Evolutionary conservation across 1,284 basidiomycete species (phyloP), one percentile per base, ranked within the genome.

Genomic region (Mycena citricolor): DNA sequence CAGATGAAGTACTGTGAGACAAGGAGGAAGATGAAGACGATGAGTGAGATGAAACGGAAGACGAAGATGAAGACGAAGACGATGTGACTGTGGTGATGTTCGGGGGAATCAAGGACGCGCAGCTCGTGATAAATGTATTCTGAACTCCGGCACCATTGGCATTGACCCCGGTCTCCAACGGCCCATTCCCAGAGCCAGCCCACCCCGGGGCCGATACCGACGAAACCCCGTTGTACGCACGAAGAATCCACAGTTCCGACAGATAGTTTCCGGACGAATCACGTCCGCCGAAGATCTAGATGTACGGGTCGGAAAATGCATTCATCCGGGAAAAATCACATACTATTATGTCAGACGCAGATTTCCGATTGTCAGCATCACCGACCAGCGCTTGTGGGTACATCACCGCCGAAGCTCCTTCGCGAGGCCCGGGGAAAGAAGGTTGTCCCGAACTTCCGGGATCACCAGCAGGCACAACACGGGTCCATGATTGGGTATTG

Each of bases 281-380:
- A 54, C 76, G 73, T 20, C 87, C 87, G 33, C 87, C 87, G 55
- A 86, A 90, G 10, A 90, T 60, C 71, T 74, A n/a, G n/a, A n/a
- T 21, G 39, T 29, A 35, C 30, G 33, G 17, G 32, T 47, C 35
- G n/a, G n/a, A n/a, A 39, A 24, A 17, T 6, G 20, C 36, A 10
- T 5, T 17, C n/a, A n/a, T 20, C 38, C 32, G 32, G 39, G 29
- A 35, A 42, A 12, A 49, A 40, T 32, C 19, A n/a, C 67, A 37
- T 55, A 75, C 76, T 35, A 90, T 73, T n/a, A 77, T 84, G 58
- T 90, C 88, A 20, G 84, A 71, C 24, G 74, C 77, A n/a, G 57
- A 56, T 24, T 57, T 61, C 17, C 74, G 69, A n/a, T n/a, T n/a
- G n/a, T n/a, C n/a, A 26, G 72, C 65, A 8, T 56, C 54, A 7